Evolutionary conservation across 2,329 filamentous ascomycete species (phyloP).

Genomic region (Fusarium luffae): DNA sequence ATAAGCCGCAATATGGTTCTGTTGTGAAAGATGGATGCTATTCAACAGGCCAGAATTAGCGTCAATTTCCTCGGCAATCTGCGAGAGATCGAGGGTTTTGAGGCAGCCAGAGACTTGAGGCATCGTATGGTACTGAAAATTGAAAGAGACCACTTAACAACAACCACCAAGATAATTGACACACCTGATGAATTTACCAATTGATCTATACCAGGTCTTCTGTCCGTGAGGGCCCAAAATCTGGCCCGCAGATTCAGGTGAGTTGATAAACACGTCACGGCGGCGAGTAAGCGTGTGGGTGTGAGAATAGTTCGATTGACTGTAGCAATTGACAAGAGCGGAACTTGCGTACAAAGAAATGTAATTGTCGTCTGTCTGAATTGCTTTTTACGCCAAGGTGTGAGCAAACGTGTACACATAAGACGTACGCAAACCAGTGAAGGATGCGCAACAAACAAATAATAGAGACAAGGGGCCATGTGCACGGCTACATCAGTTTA

Average conservation of each 20-base stretch:
- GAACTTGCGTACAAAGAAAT: not conserved
- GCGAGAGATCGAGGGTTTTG: not conserved
- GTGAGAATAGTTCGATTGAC: conserved; percentile 9
- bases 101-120: not conserved
- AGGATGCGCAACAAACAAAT: not conserved
- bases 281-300: conserved; percentile 27
- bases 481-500: conserved; percentile 22
- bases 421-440: not conserved
- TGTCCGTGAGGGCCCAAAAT: conserved; percentile 29
- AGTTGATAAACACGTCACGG: conserved; percentile 42
- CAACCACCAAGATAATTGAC: conserved; percentile 23
- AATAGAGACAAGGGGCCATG: not conserved
- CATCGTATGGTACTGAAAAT: conserved; percentile 14
- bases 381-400: conserved; percentile 6
- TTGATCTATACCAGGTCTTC: conserved; percentile 7
- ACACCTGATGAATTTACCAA: conserved; percentile 18
- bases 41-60: not conserved
- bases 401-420: not conserved
- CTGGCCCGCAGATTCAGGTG: conserved; percentile 40
- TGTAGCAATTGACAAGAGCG: conserved; percentile 15
- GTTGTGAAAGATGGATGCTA: not conserved
- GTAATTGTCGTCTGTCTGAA: not conserved
- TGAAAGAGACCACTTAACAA: conserved; percentile 16
- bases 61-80: not conserved
- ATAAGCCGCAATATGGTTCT: not conserved